Evolutionary conservation across 2,329 filamentous ascomycete species (phyloP), one percentile per base, ranked within the genome.

Genomic region (Colletotrichum melonis): DNA sequence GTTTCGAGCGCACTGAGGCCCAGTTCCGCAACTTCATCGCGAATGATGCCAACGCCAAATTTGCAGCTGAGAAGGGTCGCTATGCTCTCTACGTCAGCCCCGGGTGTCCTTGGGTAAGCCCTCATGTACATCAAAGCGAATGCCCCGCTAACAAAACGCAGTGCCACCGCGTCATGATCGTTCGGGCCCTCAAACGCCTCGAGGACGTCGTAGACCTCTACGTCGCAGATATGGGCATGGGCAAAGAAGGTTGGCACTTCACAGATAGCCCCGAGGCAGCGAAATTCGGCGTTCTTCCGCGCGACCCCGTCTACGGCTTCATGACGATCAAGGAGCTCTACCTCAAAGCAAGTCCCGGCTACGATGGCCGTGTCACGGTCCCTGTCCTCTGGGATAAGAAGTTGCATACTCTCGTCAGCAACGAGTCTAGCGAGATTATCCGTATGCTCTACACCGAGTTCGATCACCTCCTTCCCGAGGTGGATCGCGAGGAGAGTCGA

Each of bases 361-460:
- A 94, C 28, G 82, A 83, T 0, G 93, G 92, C 0, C 88, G 93
- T 8, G 94, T 93, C 79, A 95, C 93, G 0, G 93, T 95, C 1
- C 93, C 93, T 0, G 90, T 92, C 0, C 86, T 95, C 11, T 94
- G 90, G 85, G 92, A 94, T 76, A 92, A 90, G 80, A 90, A 92
- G 80, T 85, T 86, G 28, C 88, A 91, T 62, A 89, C 87, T 19
- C 93, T 96, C 76, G 94, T 97, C 58, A 95, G 90, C 86, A 97
- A 97, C 76, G 94, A 97, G 85, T 93, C 92, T 67, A 90, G 90
- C 65, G 94, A 97, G 81, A 96, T 97, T 77, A 95, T 97, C 77
- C 89, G 94, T 75, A 95, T 96, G 92, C 86, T 97, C 74, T 95
- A 94, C 82, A 87, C 88, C 12, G 92, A 91, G 67, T 95, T 95